Base-by-base conservation (phyloP, 768 basidiomycete species). In the Tulasnella sp. region DNA sequence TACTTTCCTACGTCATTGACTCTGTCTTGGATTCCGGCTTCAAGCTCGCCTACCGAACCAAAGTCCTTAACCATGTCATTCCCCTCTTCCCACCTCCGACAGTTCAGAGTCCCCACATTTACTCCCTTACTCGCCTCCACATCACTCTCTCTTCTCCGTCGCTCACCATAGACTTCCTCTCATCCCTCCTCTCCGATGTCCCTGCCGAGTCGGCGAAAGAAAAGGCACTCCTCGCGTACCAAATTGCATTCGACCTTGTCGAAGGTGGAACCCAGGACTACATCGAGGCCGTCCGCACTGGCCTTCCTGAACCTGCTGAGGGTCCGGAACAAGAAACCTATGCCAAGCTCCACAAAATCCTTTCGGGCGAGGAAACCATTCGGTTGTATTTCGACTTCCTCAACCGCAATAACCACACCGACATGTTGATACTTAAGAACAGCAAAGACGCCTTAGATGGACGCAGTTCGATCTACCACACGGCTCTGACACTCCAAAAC, bases 381-480 rank as follows among this genome's bases (percentile, higher is more conserved):
- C 95, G 94, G 83, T 86, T 98, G 39, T 96, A 97, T 85, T 91
- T 97, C 72, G 95, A 99, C 86, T 99, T 99, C 88, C 89, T 99
- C 80, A 93, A 94, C 86, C 92, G 93, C 81, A 97, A 97, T 85
- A 98, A 98, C 86, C 93, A 95, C 84, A 92, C 93, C 75, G 98
- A 99, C 84, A 89, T 96, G 84, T 87, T 94, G 27, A 95, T 99
- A 81, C 88, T 99, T 73, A 97, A 97, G 86, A 92, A 92, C 82
- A 96, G 96, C 76, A 98, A 97, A 95, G 96, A 98, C 75, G 91
- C 92, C 1, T 88, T 99, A 31, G 97, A 98, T 83, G 90, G 96
- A 38, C 93, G 97, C 48, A 97, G 95, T 34, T 99, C 97, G 27
- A 95, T 99, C 84, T 99, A 96, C 85, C 98, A 99, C 86, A 96